Percentiles rank a stretch among this genome's conserved stretches.
These are phyloP conservation scores for Neurospora sp. DNA, from an alignment of 495 filamentous ascomycete species.

Conservation along the genomic window DNA sequence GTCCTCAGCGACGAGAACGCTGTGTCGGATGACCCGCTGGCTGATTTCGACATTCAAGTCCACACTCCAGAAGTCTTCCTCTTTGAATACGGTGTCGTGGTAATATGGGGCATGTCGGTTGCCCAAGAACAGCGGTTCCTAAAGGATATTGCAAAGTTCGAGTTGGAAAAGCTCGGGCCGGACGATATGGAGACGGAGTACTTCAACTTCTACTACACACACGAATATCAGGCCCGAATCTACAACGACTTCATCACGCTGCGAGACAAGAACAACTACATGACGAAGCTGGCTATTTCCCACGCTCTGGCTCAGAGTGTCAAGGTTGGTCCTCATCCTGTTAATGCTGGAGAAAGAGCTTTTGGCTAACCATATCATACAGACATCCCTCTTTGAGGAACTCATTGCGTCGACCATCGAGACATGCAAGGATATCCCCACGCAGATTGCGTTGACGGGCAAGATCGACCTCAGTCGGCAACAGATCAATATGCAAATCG, in stretches of 20 bases:
- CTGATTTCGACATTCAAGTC: conserved; percentile 63
- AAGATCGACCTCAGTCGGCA: conserved; percentile 73
- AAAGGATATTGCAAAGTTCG: conserved; percentile 93
- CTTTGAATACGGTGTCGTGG: conserved; percentile 98
- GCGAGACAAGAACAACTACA: conserved; percentile 87
- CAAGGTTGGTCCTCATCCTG: conserved; percentile 44
- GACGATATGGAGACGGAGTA: conserved; percentile 92
- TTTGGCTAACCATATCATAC: conserved; percentile 7
- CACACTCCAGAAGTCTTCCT: conserved; percentile 91
- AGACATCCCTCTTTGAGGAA: conserved; percentile 97
- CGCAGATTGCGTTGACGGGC: conserved; percentile 82
- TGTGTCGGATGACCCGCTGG: conserved; percentile 19
- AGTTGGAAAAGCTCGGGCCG: conserved; percentile 72
- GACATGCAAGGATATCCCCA: conserved; percentile 78
- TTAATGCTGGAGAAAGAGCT: background rate
- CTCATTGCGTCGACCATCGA: conserved; percentile 89
- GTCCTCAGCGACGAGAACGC: conserved; percentile 16
- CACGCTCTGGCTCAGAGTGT: conserved; percentile 92
- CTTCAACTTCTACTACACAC: conserved; percentile 98
- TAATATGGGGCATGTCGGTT: conserved; percentile 96
- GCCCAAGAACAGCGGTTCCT: conserved; percentile 78
- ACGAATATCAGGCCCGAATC: conserved; percentile 92
- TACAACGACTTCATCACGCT: conserved; percentile 98
- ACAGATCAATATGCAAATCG: conserved; percentile 97
- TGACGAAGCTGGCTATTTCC: conserved; percentile 94